Base-by-base conservation (phyloP, 2,329 filamentous ascomycete species). In the Leptosphaerulina australis region DNA sequence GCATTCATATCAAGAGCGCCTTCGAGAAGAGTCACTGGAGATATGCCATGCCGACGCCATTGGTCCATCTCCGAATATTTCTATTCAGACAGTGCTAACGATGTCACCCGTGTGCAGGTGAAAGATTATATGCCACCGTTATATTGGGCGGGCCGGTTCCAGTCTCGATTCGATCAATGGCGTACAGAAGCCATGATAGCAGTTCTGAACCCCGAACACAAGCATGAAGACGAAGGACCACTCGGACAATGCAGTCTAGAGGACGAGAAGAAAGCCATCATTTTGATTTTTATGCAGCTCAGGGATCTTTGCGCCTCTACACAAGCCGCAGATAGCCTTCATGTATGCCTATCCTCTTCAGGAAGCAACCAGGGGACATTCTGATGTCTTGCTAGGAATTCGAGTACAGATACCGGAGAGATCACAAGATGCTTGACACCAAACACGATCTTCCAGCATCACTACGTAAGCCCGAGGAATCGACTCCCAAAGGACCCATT, bases 121-220 rank as follows among this genome's bases (percentile, higher is more conserved):
- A 63, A 59, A 58, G 63, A 70, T 18, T 67, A 65, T 15, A 70
- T 70, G 68, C 67, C 67, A 28, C 51, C 60, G 2, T 38, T 63
- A 5, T 72, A 70, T 45, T 72, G 69, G 69, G 68, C 69, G 5
- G 69, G 68, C 7, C 60, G 69, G 7, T 70, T 72, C 36, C 66
- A 68, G 43, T 57, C 67, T 4, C 56, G 65, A 47, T 67, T 59
- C 37, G 69, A 72, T 47, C 63, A 64, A 33, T 72, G 69, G 69
- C 68, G 66, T 22, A 68, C 63, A 6, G 63, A 69, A 44, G 67
- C 65, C 11, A 67, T 69, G 61, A 43, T 49, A 21, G 56, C 44
- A 7, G 49, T 62, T 11, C 45, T 69, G 0, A 41, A 66, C 33
- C 49, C 60, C 10, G 22, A 37, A 0, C 31, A 57, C 15, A 41